A percentile compares a stretch with the other conserved stretches of the same genome.
These are phyloP conservation scores for Linnemannia elongata DNA, from an alignment of 192 early-diverging fungal species.

Conservation along the genomic window DNA sequence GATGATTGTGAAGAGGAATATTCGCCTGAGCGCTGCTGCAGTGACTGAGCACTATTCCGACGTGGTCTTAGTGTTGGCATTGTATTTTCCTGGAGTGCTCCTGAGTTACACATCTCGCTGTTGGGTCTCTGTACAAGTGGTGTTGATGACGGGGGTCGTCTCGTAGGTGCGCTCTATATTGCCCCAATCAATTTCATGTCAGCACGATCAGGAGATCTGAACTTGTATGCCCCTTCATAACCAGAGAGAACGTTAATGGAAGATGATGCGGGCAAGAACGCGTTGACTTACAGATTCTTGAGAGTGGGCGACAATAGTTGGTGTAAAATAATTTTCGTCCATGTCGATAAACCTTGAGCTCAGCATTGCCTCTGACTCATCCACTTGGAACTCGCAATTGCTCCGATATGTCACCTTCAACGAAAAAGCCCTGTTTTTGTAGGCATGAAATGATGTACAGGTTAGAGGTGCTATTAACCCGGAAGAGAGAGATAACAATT, in stretches of 20 bases:
- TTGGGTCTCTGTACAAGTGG: conserved; percentile 17
- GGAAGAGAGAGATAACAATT: no score
- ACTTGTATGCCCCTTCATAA: neutral
- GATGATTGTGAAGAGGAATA: conserved; percentile 48
- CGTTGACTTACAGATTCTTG: conserved; percentile 46
- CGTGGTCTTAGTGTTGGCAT: conserved; percentile 13
- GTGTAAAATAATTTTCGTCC: conserved; percentile 79
- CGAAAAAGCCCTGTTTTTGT: conserved; percentile 68
- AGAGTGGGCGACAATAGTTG: conserved; percentile 61
- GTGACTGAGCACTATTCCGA: conserved; percentile 39
- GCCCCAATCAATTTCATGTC: neutral
- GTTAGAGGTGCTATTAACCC: neutral
- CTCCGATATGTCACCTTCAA: conserved; percentile 78
- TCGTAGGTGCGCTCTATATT: neutral
- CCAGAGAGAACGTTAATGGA: neutral
- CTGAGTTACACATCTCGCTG: conserved; percentile 32
- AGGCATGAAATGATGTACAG: neutral
- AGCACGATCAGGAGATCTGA: no score
- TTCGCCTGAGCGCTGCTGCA: conserved; percentile 43
- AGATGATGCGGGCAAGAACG: neutral
- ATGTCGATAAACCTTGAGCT: conserved; percentile 69
- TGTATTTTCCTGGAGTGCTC: conserved; percentile 15
- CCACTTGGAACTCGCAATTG: conserved; percentile 82
- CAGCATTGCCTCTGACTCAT: conserved; percentile 68
- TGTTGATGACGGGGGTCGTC: conserved; percentile 11